phyloP scores from a whole-genome alignment of 1,139 yeast species.

The Hyphopichia fennica region DNA sequence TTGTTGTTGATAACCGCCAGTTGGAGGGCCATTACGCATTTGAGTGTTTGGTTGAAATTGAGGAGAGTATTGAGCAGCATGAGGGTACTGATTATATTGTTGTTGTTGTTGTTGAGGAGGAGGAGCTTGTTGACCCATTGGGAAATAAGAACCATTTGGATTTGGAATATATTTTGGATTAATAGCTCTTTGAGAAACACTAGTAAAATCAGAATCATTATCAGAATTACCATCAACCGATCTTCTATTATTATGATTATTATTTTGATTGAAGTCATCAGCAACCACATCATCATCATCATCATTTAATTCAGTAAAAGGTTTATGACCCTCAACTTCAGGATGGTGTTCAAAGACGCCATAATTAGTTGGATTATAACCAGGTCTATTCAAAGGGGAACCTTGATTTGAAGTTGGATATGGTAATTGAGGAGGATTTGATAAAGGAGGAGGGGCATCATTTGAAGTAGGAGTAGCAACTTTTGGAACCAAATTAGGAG shows the following conservation, averaged over 20 bases:
- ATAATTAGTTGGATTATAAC: slow-evolving; percentile 17
- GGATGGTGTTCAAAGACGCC: slow-evolving; percentile 48
- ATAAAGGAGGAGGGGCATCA: slow-evolving; percentile 22
- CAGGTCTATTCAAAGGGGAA: slow-evolving; percentile 17
- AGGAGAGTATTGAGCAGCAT: slow-evolving; percentile 3
- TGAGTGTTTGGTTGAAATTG: slow-evolving; percentile 2
- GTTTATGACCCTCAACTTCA: slow-evolving; percentile 47
- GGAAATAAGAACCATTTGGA: slow-evolving; percentile 4
- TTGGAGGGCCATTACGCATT: not conserved
- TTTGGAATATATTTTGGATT: slow-evolving; percentile 45
- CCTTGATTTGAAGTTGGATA: slow-evolving; percentile 15
- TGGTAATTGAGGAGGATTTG: slow-evolving; percentile 19
- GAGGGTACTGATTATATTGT: slow-evolving; percentile 7
- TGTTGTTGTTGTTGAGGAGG: not conserved
- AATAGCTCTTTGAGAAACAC: slow-evolving; percentile 77
- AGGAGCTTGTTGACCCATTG: slow-evolving; percentile 7
- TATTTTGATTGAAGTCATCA: slow-evolving; percentile 36
- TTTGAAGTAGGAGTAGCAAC: slow-evolving; percentile 28
- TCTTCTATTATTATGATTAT: slow-evolving; percentile 12
- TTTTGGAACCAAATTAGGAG: slow-evolving; percentile 31
- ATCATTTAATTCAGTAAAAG: slow-evolving; percentile 46
- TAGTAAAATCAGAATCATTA: slow-evolving; percentile 67
- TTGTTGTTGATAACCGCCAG: not conserved
- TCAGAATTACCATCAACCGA: slow-evolving; percentile 29
- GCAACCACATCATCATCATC: slow-evolving; percentile 19